A percentile compares a stretch with the other conserved stretches of the same genome.
phyloP scores from a whole-genome alignment of 306 rosid species.

The Cucurbita moschata region DNA sequence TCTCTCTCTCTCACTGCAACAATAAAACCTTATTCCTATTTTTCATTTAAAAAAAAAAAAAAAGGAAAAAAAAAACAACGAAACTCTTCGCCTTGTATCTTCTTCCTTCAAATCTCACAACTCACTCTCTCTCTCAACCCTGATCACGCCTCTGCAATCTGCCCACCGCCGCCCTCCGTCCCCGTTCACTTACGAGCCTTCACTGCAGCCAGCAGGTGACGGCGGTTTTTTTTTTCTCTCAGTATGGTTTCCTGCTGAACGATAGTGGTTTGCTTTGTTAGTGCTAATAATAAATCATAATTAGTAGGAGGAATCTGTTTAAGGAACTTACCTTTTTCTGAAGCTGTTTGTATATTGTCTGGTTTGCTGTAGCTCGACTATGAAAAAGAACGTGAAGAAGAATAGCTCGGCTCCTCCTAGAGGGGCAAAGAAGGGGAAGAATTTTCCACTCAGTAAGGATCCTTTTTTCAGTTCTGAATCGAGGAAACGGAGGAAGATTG shows the following conservation, averaged over 20 bases:
- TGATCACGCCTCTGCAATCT: not conserved
- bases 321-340: not conserved
- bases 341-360: not conserved
- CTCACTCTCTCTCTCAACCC: not conserved
- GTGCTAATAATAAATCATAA: not conserved
- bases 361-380: slow-evolving; percentile 8
- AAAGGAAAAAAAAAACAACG: not conserved
- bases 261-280: not conserved
- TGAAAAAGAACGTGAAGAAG: slow-evolving; percentile 32
- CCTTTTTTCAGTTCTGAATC: slow-evolving; percentile 46
- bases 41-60: not conserved
- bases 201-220: not conserved
- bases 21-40: not conserved
- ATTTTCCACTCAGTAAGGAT: slow-evolving; percentile 19
- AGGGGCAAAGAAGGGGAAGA: slow-evolving; percentile 18
- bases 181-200: not conserved
- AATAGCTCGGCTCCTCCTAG: slow-evolving; percentile 19
- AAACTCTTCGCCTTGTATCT: not conserved
- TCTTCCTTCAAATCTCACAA: not conserved
- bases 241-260: not conserved
- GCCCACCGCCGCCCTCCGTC: not conserved
- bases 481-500: slow-evolving; percentile 38
- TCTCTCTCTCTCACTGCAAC: not conserved
- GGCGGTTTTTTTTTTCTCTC: not conserved
- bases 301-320: not conserved